phyloP scores from a whole-genome alignment of 2,329 filamentous ascomycete species.

The Colletotrichum sp. region DNA sequence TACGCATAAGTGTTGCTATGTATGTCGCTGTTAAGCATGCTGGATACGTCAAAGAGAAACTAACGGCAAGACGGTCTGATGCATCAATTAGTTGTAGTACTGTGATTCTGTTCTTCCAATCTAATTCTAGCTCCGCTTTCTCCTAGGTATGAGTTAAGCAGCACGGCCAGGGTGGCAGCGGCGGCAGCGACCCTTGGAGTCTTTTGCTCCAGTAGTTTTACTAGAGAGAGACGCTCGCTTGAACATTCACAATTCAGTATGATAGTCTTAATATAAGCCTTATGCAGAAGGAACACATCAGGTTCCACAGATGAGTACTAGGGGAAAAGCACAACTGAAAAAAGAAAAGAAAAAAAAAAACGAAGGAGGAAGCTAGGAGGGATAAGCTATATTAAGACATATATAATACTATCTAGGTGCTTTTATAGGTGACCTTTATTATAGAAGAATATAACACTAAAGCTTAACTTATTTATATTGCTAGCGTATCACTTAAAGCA shows the following conservation, averaged over 20 bases:
- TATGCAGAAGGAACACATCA: background rate
- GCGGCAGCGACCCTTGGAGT: too few species aligned
- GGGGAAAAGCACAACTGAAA: background rate
- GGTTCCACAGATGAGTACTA: background rate
- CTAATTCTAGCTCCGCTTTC: too few species aligned
- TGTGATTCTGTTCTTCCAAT: too few species aligned
- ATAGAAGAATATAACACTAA: background rate
- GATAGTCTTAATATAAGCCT: fast-evolving
- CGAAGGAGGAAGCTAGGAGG: too few species aligned
- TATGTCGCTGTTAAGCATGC: too few species aligned
- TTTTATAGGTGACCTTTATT: fast-evolving
- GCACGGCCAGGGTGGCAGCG: too few species aligned
- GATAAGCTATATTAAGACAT: fast-evolving
- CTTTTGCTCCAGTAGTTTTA: too few species aligned
- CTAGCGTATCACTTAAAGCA: fast-evolving
- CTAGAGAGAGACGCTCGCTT: background rate
- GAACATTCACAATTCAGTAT: too few species aligned
- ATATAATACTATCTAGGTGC: background rate
- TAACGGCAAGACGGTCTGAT: too few species aligned
- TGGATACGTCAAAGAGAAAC: too few species aligned
- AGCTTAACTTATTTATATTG: fast-evolving
- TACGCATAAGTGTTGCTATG: background rate
- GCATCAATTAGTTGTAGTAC: too few species aligned
- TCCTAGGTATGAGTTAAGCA: too few species aligned
- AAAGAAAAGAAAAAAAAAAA: fast-evolving